These are phyloP conservation scores for Podospora appendiculata DNA, from an alignment of 495 filamentous ascomycete species.

Conservation along the genomic window DNA sequence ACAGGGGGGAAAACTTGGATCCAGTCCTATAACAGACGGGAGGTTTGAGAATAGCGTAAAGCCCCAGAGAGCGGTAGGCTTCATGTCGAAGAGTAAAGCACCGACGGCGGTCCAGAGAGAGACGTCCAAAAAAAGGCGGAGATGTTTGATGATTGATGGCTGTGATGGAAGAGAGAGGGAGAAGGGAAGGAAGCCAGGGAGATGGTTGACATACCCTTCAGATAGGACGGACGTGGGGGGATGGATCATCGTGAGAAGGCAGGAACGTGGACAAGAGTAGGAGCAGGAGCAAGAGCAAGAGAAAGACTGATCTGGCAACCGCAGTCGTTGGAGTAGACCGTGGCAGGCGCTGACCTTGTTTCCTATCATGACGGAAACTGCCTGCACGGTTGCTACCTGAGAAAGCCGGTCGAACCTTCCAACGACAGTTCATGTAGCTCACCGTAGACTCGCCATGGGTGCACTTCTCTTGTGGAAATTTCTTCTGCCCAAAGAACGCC, in stretches of 20 bases:
- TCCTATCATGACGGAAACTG: no score
- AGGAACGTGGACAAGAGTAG: background rate
- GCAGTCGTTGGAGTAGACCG: no score
- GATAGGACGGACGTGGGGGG: no score
- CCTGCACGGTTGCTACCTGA: no score
- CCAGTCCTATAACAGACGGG: slow-evolving; percentile 3
- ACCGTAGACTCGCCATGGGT: no score
- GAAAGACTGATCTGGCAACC: background rate
- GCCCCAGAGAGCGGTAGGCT: slow-evolving; percentile 9
- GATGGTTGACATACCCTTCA: background rate
- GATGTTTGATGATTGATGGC: slow-evolving; percentile 12
- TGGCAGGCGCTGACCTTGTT: no score
- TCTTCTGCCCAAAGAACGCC: no score
- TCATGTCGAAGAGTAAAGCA: slow-evolving; percentile 13
- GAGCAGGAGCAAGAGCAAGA: background rate
- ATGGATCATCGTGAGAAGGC: background rate
- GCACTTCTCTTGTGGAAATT: no score
- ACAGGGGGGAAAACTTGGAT: slow-evolving; percentile 8
- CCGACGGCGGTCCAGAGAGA: slow-evolving; percentile 1
- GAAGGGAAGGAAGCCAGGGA: background rate
- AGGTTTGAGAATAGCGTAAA: slow-evolving; percentile 12
- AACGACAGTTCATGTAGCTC: no score
- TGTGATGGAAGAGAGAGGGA: background rate
- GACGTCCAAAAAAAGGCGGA: slow-evolving; percentile 17
- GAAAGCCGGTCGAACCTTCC: no score